Evolutionary conservation across 352 stramenopile genomes (phyloP).

Genomic region (Phytophthora cryptogea): DNA sequence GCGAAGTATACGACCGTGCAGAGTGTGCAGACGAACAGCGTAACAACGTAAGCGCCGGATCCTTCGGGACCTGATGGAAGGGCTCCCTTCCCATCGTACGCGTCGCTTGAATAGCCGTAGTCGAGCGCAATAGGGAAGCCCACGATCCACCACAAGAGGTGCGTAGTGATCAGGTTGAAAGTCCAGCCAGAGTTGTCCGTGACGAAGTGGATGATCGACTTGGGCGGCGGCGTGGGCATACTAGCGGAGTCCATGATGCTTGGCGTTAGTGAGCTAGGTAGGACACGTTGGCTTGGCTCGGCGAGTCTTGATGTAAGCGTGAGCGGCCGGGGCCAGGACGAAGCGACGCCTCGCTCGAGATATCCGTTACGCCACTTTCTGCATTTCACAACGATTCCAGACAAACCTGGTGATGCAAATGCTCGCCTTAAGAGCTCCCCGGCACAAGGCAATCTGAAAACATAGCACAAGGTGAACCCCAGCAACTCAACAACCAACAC

Average conservation of each 20-base stretch:
- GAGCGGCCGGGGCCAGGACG: neutral
- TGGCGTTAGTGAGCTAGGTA: constrained; percentile 1
- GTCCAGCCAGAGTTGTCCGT: constrained; percentile 81
- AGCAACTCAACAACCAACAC: constrained; percentile 1
- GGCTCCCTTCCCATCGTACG: constrained; percentile 76
- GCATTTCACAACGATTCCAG: constrained; percentile 7
- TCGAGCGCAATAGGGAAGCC: constrained; percentile 76
- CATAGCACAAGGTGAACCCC: constrained; percentile 7
- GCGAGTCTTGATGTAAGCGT: constrained; percentile 13
- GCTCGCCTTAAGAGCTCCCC: neutral
- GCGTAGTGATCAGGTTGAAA: constrained; percentile 84
- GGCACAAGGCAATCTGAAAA: constrained; percentile 1
- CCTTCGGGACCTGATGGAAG: constrained; percentile 79
- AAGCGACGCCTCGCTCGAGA: constrained; percentile 24
- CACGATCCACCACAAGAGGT: constrained; percentile 84
- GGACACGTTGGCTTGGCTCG: constrained; percentile 6
- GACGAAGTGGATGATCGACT: constrained; percentile 66
- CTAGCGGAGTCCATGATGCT: constrained; percentile 26
- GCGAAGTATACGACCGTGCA: constrained; percentile 71
- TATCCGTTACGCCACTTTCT: constrained; percentile 24
- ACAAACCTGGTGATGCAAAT: constrained; percentile 18
- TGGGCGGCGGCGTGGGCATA: constrained; percentile 17
- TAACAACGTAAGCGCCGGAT: constrained; percentile 81
- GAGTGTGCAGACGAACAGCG: constrained; percentile 75
- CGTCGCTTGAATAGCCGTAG: constrained; percentile 79